These are phyloP conservation scores for Puccinia polysora DNA, from an alignment of 1,284 basidiomycete species.

Conservation along the genomic window DNA sequence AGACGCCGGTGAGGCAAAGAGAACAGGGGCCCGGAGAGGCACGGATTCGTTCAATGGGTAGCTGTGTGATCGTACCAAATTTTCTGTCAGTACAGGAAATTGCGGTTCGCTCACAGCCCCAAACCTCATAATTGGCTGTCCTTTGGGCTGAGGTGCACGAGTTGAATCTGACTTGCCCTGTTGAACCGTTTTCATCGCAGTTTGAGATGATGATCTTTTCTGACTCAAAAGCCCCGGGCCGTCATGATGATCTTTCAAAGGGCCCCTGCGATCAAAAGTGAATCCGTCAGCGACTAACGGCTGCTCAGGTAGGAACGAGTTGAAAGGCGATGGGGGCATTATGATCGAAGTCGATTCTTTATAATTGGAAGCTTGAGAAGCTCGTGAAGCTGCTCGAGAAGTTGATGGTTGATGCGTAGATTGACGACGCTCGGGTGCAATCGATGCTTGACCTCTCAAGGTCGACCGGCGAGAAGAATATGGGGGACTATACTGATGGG, in stretches of 20 bases:
- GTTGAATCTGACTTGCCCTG: constrained; percentile 19
- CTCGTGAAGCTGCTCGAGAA: background rate
- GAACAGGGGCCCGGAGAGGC: background rate
- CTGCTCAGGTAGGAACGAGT: background rate
- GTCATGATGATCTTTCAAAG: background rate
- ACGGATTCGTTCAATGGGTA: background rate
- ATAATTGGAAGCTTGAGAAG: background rate
- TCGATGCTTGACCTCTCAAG: background rate
- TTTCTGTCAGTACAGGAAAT: constrained; percentile 3
- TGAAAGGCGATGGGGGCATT: background rate
- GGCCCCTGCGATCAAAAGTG: background rate
- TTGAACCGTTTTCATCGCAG: background rate
- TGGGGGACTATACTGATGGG: background rate
- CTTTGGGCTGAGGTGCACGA: background rate
- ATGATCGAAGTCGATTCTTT: background rate
- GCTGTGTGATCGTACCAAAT: background rate
- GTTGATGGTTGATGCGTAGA: constrained; percentile 4
- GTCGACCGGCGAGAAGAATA: background rate
- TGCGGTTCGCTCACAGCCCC: background rate
- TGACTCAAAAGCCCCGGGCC: background rate
- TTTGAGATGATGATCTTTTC: background rate
- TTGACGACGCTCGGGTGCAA: background rate
- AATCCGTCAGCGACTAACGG: background rate
- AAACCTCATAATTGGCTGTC: no score
- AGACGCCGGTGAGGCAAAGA: background rate